Evolutionary conservation across 495 filamentous ascomycete species (phyloP), one percentile per base, ranked within the genome.

Genomic region (Physcia stellaris): DNA sequence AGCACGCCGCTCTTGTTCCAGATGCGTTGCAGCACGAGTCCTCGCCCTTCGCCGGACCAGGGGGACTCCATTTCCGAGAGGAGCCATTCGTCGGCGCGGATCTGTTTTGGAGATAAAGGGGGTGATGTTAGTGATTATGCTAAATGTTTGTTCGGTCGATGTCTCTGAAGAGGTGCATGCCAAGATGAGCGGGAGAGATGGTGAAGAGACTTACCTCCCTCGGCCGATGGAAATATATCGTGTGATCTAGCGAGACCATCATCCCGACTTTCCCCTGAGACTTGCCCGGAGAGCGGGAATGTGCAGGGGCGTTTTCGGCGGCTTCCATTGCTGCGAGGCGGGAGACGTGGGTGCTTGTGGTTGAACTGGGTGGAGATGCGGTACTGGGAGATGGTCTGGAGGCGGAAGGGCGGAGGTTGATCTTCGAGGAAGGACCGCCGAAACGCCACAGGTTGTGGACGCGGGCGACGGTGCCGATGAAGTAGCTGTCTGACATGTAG

Each of bases 241-340:
- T 80, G 60, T 90, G 85, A 56, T 98, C 90, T 16, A 98, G 61
- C 39, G 79, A 86, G 40, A 96, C 86, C 82, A 95, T 88, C 87
- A 98, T 96, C 7, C 90, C 84, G 12, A 98, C 62, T 51, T 65
- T 55, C 9, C 70, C 68, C 29, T 61, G 53, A 2, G 47, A 33
- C 32, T 43, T 20, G 10, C 28, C 13, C 9, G 26, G 26, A 13
- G 13, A 13, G 26, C 9, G 13, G 26, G 26, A 28, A n/a, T n/a
- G n/a, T n/a, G n/a, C n/a, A 13, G 26, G 26, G 26, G 13, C 13
- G 13, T 13, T 13, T 28, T 28, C 13, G 26, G 26, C 13, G 26
- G 9, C 13, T 28, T 28, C 26, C 13, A 13, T 7, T 13, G 26
- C 26, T 7, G 26, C 26, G 13, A 28, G 26, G 26, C 13, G 7